A percentile compares a stretch with the other conserved stretches of the same genome.
These are phyloP conservation scores for Cladosporium sp. DNA, from an alignment of 2,329 filamentous ascomycete genomes.

Conservation along the genomic window DNA sequence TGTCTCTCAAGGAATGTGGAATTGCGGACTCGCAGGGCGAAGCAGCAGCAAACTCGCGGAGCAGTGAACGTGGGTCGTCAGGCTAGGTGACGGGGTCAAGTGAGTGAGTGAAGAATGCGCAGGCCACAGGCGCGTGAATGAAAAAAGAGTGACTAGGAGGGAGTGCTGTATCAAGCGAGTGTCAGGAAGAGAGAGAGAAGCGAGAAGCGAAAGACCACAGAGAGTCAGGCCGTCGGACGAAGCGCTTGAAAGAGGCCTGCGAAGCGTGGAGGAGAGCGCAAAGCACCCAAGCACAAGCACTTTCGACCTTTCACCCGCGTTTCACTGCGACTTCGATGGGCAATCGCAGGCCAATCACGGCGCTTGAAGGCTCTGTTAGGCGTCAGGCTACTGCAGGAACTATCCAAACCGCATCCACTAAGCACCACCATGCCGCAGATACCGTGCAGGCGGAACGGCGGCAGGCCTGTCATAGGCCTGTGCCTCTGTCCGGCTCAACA, in stretches of 20 bases:
- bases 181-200: conserved; percentile 10
- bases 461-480: neutral
- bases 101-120: no score
- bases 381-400: neutral
- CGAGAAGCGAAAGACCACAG: no score
- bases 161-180: conserved; percentile 6
- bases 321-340: no score
- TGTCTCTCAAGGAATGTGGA: conserved; percentile 7
- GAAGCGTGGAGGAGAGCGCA: no score
- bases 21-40: neutral
- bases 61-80: neutral
- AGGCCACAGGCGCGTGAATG: no score
- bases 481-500: conserved; percentile 5
- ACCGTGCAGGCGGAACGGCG: neutral
- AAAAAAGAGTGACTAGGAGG: conserved; percentile 17
- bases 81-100: neutral
- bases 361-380: no score
- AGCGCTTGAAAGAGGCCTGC: neutral
- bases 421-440: no score
- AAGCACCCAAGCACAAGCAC: no score
- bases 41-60: conserved; percentile 2
- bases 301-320: no score
- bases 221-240: neutral
- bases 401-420: no score
- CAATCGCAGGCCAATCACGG: no score